Conservation (phyloP, 805 yeast genomes). For the Dipodascopsis uninucleata region DNA sequence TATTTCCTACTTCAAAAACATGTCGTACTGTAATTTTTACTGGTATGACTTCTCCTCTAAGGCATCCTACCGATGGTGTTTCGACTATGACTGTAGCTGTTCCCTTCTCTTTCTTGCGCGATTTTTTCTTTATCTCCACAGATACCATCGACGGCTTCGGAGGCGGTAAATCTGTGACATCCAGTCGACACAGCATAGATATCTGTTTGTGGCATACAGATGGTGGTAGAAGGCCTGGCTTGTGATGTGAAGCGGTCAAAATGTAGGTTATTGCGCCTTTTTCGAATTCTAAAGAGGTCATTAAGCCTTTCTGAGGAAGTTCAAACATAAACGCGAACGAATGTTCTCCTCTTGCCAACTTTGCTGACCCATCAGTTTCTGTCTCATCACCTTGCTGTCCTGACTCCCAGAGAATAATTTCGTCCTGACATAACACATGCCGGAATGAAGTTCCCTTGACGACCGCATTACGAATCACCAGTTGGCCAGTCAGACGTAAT, state of each 20-base stretch:
- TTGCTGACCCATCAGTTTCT: not conserved
- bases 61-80: conserved; percentile 61
- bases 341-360: conserved; percentile 62
- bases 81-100: conserved; percentile 42
- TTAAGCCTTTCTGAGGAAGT: conserved; percentile 69
- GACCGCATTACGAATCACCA: conserved; percentile 33
- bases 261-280: conserved; percentile 74
- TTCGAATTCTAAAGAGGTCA: conserved; percentile 75
- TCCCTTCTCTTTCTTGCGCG: conserved; percentile 38
- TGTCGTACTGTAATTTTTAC: conserved; percentile 65
- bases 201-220: conserved; percentile 52
- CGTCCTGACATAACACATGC: conserved; percentile 33
- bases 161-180: conserved; percentile 61
- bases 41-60: conserved; percentile 77
- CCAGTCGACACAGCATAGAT: conserved; percentile 66
- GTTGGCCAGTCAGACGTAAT: conserved; percentile 33
- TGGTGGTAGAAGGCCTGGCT: conserved; percentile 30
- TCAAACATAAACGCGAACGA: conserved; percentile 80
- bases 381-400: not conserved
- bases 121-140: conserved; percentile 49
- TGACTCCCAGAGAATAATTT: conserved; percentile 30
- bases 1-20: conserved; percentile 62
- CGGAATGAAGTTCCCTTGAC: conserved; percentile 34
- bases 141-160: conserved; percentile 64
- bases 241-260: conserved; percentile 45